phyloP scores from a whole-genome alignment of 176 grass and related monocot genomes.

The Carex kokanica region DNA sequence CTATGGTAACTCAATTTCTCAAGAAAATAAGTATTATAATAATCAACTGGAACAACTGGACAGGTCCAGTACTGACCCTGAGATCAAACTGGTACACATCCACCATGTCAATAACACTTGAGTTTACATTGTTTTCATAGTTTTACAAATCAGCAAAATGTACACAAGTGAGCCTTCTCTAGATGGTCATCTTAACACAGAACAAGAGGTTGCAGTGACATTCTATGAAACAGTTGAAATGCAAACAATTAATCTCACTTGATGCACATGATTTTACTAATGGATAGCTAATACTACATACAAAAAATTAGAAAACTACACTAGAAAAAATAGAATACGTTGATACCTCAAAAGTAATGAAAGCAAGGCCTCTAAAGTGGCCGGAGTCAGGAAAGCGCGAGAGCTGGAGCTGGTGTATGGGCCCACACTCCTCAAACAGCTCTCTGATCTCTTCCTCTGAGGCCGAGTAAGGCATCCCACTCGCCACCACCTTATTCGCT shows the following conservation, averaged over 20 bases:
- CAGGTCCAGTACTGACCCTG: not conserved
- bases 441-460: slow-evolving; percentile 61
- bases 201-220: not conserved
- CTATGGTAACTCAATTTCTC: not conserved
- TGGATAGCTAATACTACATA: not conserved
- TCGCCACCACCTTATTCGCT: slow-evolving; percentile 68
- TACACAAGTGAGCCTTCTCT: not conserved
- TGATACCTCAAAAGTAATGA: slow-evolving; percentile 73
- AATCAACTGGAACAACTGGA: not conserved
- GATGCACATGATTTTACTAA: not conserved
- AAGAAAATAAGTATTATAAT: too few relatives aligned
- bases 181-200: not conserved
- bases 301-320: not conserved
- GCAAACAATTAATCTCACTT: not conserved
- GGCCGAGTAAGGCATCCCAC: slow-evolving; percentile 75
- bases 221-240: slow-evolving; percentile 2
- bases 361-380: slow-evolving; percentile 82
- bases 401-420: slow-evolving; percentile 68
- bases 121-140: not conserved
- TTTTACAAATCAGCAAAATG: not conserved
- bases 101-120: not conserved
- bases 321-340: not conserved
- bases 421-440: slow-evolving; percentile 57
- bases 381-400: slow-evolving; percentile 83
- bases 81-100: not conserved